These are phyloP conservation scores for Cylindrodendrum hubeiense DNA, from an alignment of 2,329 filamentous ascomycete species.

Conservation along the genomic window DNA sequence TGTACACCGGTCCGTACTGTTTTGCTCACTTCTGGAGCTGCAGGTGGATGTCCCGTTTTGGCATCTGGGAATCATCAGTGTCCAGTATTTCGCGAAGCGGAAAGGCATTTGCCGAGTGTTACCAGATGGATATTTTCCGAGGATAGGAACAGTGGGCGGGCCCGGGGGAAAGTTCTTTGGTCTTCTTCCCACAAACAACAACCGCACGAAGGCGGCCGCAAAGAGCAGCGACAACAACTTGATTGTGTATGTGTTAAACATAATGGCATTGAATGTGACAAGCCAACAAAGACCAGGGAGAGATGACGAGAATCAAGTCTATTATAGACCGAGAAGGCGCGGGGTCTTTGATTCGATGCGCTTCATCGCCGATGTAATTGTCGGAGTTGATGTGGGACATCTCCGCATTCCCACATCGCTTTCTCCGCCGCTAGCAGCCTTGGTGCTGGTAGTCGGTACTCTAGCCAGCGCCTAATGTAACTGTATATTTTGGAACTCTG, in stretches of 20 bases:
- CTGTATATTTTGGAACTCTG: neutral
- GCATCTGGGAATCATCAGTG: constrained; percentile 51
- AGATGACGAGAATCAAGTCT: too few relatives aligned
- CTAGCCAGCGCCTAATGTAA: neutral
- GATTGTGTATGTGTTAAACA: too few relatives aligned
- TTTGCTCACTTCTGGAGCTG: constrained; percentile 66
- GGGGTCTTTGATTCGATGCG: too few relatives aligned
- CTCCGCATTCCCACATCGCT: too few relatives aligned
- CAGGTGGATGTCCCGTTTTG: constrained; percentile 53
- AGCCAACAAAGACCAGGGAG: too few relatives aligned
- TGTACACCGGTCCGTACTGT: constrained; percentile 64
- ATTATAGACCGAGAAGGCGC: too few relatives aligned
- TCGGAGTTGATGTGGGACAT: too few relatives aligned
- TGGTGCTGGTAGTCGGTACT: neutral
- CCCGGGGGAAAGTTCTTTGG: constrained; percentile 50
- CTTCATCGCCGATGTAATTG: too few relatives aligned
- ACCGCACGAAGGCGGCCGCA: neutral
- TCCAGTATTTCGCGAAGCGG: neutral
- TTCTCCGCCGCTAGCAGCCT: too few relatives aligned
- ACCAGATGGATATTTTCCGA: constrained; percentile 63
- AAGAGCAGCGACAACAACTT: neutral
- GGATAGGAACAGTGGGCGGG: constrained; percentile 62
- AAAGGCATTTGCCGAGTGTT: neutral
- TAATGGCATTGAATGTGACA: too few relatives aligned
- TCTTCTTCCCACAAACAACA: constrained; percentile 1